Conservation (phyloP, 2,329 filamentous ascomycete species). For the Hirsutella minnesotensis region DNA sequence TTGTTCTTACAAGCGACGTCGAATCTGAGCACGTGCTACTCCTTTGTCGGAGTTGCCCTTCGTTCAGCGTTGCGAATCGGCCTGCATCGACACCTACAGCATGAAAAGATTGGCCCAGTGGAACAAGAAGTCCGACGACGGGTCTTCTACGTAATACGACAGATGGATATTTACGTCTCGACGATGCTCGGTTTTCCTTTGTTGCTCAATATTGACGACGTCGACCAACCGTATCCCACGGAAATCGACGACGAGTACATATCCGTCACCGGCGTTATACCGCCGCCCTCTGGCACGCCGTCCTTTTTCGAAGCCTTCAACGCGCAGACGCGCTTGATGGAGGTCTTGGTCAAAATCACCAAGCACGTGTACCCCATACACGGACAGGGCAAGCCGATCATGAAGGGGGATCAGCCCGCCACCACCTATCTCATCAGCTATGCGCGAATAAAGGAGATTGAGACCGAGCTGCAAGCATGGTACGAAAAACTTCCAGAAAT, state of each 20-base stretch:
- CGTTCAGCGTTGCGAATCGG: constrained; percentile 67
- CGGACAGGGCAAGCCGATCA: constrained; percentile 33
- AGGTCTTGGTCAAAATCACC: constrained; percentile 51
- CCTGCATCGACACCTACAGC: constrained; percentile 59
- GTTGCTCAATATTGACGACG: constrained; percentile 50
- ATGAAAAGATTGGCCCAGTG: constrained; percentile 48
- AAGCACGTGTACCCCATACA: constrained; percentile 56
- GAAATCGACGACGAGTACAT: constrained; percentile 59
- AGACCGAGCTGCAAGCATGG: constrained; percentile 51
- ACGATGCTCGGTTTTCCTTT: constrained; percentile 56
- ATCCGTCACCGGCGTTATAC: constrained; percentile 42
- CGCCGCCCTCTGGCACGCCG: constrained; percentile 41
- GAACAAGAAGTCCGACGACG: constrained; percentile 52
- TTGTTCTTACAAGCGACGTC: constrained; percentile 71
- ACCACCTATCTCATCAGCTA: constrained; percentile 52
- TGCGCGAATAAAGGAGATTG: constrained; percentile 50
- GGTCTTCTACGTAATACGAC: constrained; percentile 56
- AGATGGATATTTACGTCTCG: constrained; percentile 60
- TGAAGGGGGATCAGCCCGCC: constrained; percentile 29
- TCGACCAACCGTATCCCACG: constrained; percentile 53
- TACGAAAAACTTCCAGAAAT: constrained; percentile 57
- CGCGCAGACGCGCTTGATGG: constrained; percentile 51
- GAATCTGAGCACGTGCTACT: constrained; percentile 68
- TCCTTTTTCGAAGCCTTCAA: constrained; percentile 55
- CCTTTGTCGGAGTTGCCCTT: constrained; percentile 67